Percentiles rank a stretch among this genome's conserved stretches.
Evolutionary conservation across 78 protist genomes (phyloP).

Genomic region (Ministeria vibrans): DNA sequence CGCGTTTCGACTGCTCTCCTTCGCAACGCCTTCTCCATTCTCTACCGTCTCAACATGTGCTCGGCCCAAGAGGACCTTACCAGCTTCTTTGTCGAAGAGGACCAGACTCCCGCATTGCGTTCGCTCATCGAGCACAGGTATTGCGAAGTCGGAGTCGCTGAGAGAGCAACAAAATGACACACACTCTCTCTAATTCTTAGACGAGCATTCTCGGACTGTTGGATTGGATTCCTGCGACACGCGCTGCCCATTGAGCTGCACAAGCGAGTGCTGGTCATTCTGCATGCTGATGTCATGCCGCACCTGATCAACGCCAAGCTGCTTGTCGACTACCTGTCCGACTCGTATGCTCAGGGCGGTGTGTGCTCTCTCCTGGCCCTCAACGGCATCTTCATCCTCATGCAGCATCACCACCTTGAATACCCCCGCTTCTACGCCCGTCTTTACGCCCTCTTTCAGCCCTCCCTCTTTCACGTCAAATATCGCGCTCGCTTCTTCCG

Average conservation of each 20-base stretch:
- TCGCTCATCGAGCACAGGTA: neutral
- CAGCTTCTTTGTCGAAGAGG: neutral
- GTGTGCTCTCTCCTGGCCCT: conserved; percentile 57
- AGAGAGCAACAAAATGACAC: neutral
- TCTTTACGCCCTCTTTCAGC: conserved; percentile 52
- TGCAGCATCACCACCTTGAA: conserved; percentile 57
- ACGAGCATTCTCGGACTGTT: neutral
- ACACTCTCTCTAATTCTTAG: neutral
- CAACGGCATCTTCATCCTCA: conserved; percentile 59
- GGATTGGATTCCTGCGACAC: neutral
- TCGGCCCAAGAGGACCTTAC: neutral
- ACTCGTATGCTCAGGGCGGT: conserved; percentile 35
- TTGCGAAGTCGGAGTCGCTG: neutral
- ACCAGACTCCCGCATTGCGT: neutral
- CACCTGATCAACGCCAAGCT: conserved; percentile 12
- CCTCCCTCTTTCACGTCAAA: conserved; percentile 39
- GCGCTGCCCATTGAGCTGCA: neutral
- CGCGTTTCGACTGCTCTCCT: no score
- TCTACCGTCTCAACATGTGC: no score
- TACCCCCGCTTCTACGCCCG: conserved; percentile 62
- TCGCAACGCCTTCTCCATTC: no score
- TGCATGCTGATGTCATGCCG: neutral
- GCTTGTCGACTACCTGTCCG: conserved; percentile 36
- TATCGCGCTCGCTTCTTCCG: conserved; percentile 57
- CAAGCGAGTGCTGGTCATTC: conserved; percentile 17